A percentile compares a stretch with the other conserved stretches of the same genome.
Evolutionary conservation across 116 monocot genomes (phyloP).

Genomic region (Zostera marina): DNA sequence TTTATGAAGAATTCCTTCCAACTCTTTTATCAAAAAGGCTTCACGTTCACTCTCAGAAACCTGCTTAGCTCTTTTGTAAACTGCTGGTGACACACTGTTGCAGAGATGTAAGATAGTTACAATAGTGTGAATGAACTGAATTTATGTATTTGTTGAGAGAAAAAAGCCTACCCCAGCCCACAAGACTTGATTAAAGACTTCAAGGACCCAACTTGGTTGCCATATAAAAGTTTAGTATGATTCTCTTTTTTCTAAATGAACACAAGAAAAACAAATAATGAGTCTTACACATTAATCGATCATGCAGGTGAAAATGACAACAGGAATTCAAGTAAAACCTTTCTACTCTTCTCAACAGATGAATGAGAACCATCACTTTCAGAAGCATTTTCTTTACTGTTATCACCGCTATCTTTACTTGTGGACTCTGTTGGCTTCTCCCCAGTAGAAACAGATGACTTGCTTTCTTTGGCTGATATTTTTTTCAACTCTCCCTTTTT

Average conservation of each 20-base stretch:
- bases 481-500: constrained; percentile 32
- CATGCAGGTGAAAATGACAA: not conserved
- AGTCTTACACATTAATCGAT: not conserved
- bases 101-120: constrained; percentile 9
- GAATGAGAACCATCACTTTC: constrained; percentile 42
- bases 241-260: constrained; percentile 54
- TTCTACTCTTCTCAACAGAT: constrained; percentile 36
- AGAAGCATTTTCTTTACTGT: constrained; percentile 19
- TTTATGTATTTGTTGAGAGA: constrained; percentile 4
- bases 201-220: constrained; percentile 72
- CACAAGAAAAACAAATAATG: constrained; percentile 2
- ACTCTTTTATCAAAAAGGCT: constrained; percentile 63
- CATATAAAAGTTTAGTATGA: constrained; percentile 41
- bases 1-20: constrained; percentile 72
- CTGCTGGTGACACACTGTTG: constrained; percentile 62
- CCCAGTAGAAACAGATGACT: constrained; percentile 20
- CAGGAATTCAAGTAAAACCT: constrained; percentile 33
- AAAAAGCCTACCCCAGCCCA: constrained; percentile 52
- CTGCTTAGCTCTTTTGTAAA: constrained; percentile 85
- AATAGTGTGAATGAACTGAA: constrained; percentile 1
- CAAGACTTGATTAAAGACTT: constrained; percentile 89
- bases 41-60: constrained; percentile 80
- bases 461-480: constrained; percentile 23
- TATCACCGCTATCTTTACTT: constrained; percentile 29
- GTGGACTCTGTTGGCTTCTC: constrained; percentile 22